phyloP scores from a whole-genome alignment of 2,329 filamentous ascomycete species.

The Colletotrichum musicola region DNA sequence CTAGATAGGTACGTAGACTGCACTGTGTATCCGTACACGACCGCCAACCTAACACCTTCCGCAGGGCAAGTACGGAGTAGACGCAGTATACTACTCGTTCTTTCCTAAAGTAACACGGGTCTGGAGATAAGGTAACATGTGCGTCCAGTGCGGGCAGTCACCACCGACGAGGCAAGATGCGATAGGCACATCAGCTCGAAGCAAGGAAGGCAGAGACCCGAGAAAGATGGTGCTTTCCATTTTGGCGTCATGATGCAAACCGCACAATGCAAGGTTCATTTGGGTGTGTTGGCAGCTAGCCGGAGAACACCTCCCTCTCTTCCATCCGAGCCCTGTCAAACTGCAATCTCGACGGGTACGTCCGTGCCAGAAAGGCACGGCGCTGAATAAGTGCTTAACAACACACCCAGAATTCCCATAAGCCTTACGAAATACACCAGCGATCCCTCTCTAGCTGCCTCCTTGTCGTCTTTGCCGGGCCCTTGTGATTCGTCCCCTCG shows the following conservation, averaged over 20 bases:
- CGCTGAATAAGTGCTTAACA: conserved; percentile 38
- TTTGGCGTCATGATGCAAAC: conserved; percentile 2
- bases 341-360: not conserved
- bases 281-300: not conserved
- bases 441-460: not conserved
- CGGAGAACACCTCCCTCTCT: conserved; percentile 11
- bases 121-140: not conserved
- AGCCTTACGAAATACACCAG: conserved; percentile 32
- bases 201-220: not conserved
- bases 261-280: too few species aligned
- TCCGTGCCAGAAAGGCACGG: not conserved
- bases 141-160: too few species aligned
- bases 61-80: too few species aligned
- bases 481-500: not conserved
- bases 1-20: too few species aligned
- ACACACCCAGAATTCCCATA: conserved; percentile 21
- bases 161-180: not conserved
- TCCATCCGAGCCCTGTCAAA: conserved; percentile 18
- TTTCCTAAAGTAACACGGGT: not conserved
- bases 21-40: too few species aligned
- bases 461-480: too few species aligned
- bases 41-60: too few species aligned
- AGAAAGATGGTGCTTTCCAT: not conserved
- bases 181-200: conserved; percentile 14
- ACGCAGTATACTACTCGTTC: too few species aligned